Evolutionary conservation across 306 rosid genomes (phyloP), one percentile per base, ranked within the genome.

Genomic region (Cicer cuneatum): DNA sequence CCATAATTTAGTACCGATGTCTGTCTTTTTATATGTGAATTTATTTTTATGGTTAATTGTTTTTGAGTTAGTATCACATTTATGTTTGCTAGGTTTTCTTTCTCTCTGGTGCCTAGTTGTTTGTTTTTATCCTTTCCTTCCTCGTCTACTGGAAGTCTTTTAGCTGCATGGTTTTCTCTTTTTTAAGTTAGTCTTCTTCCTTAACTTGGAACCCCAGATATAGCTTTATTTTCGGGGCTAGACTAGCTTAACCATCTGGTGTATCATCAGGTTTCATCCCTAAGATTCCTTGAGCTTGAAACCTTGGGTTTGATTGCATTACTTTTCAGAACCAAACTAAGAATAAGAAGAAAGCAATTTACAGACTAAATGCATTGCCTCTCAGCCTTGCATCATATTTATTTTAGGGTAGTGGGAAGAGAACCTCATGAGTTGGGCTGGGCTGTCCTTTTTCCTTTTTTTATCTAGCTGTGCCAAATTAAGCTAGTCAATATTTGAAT

Each of bases 141-240:
- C 18, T 40, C 46, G 67, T 69, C 42, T 38, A 74, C 8, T 18
- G 40, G 38, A 74, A 47, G 61, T 62, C 67, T 59, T 35, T 67
- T 74, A 48, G 38, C 56, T 66, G 41, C 65, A 38, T 48, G 71
- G 33, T 66, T 66, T 54, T 56, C 8, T 4, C 37, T 14, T 19
- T 19, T 8, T 14, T 45, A 67, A 53, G 41, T 7, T 52, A n/a
- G 33, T 45, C 71, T 52, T 65, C 66, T 51, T 38, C 15, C 40
- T 37, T 63, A 49, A 40, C 46, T 41, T 75, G 45, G 52, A 53
- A 66, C 35, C 42, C 57, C 9, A 12, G 33, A 51, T 64, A 47
- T 74, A 18, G 70, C 53, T 74, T 40, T 63, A 49, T 62, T 74
- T 74, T 49, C 35, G 6, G n/a, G 51, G 43, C 63, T 74, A 74